Conservation (phyloP, 371 early-diverging fungal species). For the Mortierella polycephala region DNA sequence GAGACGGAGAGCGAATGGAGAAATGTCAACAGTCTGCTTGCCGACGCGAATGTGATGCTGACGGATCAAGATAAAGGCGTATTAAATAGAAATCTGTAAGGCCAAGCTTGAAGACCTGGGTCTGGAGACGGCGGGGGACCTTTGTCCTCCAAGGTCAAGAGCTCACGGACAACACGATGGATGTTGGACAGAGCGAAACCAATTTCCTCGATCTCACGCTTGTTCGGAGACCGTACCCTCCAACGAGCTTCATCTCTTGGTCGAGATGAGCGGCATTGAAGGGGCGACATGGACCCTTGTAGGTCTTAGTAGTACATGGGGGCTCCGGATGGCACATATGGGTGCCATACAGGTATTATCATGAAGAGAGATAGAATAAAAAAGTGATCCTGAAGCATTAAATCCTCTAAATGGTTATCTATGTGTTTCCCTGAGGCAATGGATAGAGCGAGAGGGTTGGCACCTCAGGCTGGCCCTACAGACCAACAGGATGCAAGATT, state of each 20-base stretch:
- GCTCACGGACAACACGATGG: conserved; percentile 99
- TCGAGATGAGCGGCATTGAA: conserved; percentile 99
- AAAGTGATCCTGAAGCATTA: too few relatives aligned
- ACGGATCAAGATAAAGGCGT: conserved; percentile 99
- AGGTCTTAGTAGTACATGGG: conserved; percentile 81
- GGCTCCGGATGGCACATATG: conserved; percentile 40
- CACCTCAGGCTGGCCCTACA: too few relatives aligned
- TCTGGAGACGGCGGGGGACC: conserved; percentile 98
- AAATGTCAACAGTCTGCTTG: conserved; percentile 98
- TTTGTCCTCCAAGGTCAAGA: conserved; percentile 97
- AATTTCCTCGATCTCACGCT: conserved; percentile 99
- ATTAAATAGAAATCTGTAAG: conserved; percentile 99
- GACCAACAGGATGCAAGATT: too few relatives aligned
- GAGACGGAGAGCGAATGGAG: conserved; percentile 91
- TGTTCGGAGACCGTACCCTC: conserved; percentile 99
- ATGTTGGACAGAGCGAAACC: conserved; percentile 98
- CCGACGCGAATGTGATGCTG: conserved; percentile 99
- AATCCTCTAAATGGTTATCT: too few relatives aligned
- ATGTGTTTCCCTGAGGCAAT: too few relatives aligned
- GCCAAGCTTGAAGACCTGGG: conserved; percentile 98
- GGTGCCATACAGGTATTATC: too few relatives aligned
- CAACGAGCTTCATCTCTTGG: conserved; percentile 98
- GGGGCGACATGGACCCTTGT: conserved; percentile 98
- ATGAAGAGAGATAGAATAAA: too few relatives aligned
- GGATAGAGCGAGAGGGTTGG: too few relatives aligned